Base-by-base conservation (phyloP, 768 basidiomycete genomes). In the Boletus tylopilopsis region DNA sequence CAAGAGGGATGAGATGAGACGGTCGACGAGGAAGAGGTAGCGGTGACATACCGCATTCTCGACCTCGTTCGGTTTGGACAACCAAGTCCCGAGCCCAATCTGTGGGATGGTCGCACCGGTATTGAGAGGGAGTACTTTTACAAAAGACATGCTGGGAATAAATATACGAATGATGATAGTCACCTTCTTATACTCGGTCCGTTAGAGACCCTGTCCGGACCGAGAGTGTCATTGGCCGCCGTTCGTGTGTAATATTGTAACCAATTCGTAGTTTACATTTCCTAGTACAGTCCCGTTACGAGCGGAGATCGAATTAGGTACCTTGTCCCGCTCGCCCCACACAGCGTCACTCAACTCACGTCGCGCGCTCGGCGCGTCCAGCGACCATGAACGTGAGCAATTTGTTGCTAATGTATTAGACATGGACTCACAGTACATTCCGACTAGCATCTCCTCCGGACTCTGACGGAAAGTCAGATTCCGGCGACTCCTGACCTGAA, bases 31-130 rank as follows among this genome's bases (percentile, higher is more conserved):
- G 41, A 42, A 11, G n/a, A 33, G 18, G 33, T 23, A n/a, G n/a
- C n/a, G n/a, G n/a, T n/a, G 8, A 61, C 73, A 33, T 63, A 88
- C 87, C 37, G 86, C 83, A 30, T 74, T 73, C 68, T 86, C 84
- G 51, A 91, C 90, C 63, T 92, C 86, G 23, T 81, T 73, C 9
- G 84, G 83, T 61, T 84, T 73, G 7, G 87, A 84, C 48, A 84
- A 73, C 88, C 88, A 92, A 16, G 89, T 90, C 6, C 90, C 91
- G 32, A 91, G 75, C 34, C 91, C 91, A 58, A 92, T 81, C 67
- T 85, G 82, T 29, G 87, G 89, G 56, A 93, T 73, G 43, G 67
- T 56, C 34, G 72, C 70, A 3, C 83, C 82, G 46, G 70, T 73
- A 57, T 70, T 68, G 53, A 82, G 71, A 15, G 66, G 57, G 53